Conservation (phyloP, 2,329 filamentous ascomycete species). For the Thermothelomyces thermophilus region DNA sequence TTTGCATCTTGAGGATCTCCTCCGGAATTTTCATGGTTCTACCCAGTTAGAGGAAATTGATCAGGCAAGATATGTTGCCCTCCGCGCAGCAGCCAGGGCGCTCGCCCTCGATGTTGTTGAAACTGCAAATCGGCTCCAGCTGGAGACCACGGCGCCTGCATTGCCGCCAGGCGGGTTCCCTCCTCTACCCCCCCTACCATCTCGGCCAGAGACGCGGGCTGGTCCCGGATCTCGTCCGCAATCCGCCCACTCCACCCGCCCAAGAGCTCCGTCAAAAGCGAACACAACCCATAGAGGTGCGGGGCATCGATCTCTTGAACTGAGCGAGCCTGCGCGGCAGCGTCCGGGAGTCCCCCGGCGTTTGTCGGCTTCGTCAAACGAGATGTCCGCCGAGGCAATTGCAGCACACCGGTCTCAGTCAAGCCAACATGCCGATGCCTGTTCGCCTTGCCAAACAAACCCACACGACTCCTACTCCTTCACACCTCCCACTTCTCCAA, state of each 20-base stretch:
- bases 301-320: background rate
- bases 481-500: slow-evolving; percentile 9
- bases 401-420: background rate
- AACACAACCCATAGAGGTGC: background rate
- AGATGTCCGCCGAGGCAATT: background rate
- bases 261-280: slow-evolving; percentile 3
- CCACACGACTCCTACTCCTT: background rate
- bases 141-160: slow-evolving; percentile 20
- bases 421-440: background rate
- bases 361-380: background rate
- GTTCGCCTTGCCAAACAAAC: background rate
- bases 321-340: background rate
- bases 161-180: slow-evolving; percentile 22
- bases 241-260: slow-evolving; percentile 1
- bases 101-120: slow-evolving; percentile 37
- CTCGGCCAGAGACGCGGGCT: slow-evolving; percentile 4
- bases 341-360: background rate
- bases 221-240: slow-evolving; percentile 8
- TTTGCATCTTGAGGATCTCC: slow-evolving; percentile 33
- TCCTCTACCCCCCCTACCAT: slow-evolving; percentile 27
- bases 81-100: slow-evolving; percentile 35
- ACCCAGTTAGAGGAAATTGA: slow-evolving; percentile 34
- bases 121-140: slow-evolving; percentile 31
- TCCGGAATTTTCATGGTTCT: slow-evolving; percentile 41
- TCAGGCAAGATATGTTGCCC: slow-evolving; percentile 30